Conservation (phyloP, 2,329 filamentous ascomycete species). For the Alternaria angustiovoidea region DNA sequence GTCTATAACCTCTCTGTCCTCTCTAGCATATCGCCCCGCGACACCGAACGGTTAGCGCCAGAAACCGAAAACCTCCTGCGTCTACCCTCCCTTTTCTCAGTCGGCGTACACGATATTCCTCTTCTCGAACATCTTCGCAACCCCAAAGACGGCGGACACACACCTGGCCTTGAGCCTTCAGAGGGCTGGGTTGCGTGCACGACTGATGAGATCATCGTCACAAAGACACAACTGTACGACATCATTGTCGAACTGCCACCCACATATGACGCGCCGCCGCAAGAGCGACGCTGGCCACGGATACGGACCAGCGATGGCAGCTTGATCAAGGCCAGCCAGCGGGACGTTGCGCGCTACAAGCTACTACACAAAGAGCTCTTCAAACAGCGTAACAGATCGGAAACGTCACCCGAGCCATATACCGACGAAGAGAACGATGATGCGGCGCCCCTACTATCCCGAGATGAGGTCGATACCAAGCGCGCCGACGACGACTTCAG, state of each 20-base stretch:
- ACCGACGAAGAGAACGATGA: slow-evolving; percentile 36
- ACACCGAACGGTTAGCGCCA: slow-evolving; percentile 72
- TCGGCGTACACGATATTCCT: slow-evolving; percentile 92
- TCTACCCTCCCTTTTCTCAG: slow-evolving; percentile 84
- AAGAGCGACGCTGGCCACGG: slow-evolving; percentile 75
- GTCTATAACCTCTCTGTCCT: slow-evolving; percentile 96
- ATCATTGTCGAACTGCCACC: slow-evolving; percentile 84
- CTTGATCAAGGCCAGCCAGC: slow-evolving; percentile 83
- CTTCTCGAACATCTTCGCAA: slow-evolving; percentile 70
- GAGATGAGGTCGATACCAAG: slow-evolving; percentile 34
- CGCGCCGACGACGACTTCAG: slow-evolving; percentile 47
- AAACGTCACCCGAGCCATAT: slow-evolving; percentile 29
- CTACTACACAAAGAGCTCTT: slow-evolving; percentile 47
- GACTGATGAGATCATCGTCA: slow-evolving; percentile 88
- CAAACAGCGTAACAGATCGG: slow-evolving; percentile 40
- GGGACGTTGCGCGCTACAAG: slow-evolving; percentile 79
- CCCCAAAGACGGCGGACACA: slow-evolving; percentile 45
- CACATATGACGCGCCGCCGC: slow-evolving; percentile 60
- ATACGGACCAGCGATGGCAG: slow-evolving; percentile 71
- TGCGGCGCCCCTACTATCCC: slow-evolving; percentile 31
- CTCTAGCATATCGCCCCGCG: slow-evolving; percentile 81
- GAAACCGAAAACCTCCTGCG: slow-evolving; percentile 68
- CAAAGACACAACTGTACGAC: slow-evolving; percentile 89
- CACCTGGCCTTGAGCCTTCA: slow-evolving; percentile 54
- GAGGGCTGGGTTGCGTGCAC: slow-evolving; percentile 92